phyloP scores from a whole-genome alignment of 768 basidiomycete species.

The Amanita rimosa region DNA sequence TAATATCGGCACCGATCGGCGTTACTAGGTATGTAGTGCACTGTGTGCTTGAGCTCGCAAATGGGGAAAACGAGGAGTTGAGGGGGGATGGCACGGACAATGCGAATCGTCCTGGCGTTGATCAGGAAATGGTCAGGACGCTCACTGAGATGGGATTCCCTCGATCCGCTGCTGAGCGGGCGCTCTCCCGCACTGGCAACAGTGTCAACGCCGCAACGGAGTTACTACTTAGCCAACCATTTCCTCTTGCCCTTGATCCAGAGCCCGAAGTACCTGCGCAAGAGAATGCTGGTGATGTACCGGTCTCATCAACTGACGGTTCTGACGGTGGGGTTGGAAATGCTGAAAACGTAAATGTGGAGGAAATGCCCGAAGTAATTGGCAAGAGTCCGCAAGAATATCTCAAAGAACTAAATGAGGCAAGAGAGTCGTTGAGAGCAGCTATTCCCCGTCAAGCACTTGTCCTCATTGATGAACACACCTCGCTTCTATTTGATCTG shows the following conservation, averaged over 20 bases:
- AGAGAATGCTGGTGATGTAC: constrained; percentile 8
- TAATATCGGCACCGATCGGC: constrained; percentile 61
- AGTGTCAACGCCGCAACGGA: constrained; percentile 87
- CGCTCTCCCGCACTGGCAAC: constrained; percentile 76
- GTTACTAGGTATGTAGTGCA: constrained; percentile 69
- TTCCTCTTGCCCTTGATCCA: constrained; percentile 62
- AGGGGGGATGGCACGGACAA: constrained; percentile 26
- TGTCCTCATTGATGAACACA: constrained; percentile 74
- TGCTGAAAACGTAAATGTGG: constrained; percentile 1
- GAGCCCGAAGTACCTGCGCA: constrained; percentile 24
- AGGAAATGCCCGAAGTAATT: constrained; percentile 5
- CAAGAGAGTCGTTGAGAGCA: constrained; percentile 54
- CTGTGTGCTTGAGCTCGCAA: constrained; percentile 69
- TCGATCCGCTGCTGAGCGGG: constrained; percentile 76
- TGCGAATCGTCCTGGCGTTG: constrained; percentile 29
- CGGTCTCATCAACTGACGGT: constrained; percentile 10
- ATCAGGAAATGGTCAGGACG: constrained; percentile 71
- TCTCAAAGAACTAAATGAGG: constrained; percentile 51
- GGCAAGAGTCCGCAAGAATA: constrained; percentile 52
- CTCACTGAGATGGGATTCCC: constrained; percentile 97
- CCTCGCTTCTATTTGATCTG: constrained; percentile 83
- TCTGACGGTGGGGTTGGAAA: constrained; percentile 14
- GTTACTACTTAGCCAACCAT: constrained; percentile 72
- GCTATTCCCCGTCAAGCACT: constrained; percentile 62
- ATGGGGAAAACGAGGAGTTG: constrained; percentile 70